These are phyloP conservation scores for Umbilicus rupestris DNA, from an alignment of 164 flowering plant species.

Conservation along the genomic window DNA sequence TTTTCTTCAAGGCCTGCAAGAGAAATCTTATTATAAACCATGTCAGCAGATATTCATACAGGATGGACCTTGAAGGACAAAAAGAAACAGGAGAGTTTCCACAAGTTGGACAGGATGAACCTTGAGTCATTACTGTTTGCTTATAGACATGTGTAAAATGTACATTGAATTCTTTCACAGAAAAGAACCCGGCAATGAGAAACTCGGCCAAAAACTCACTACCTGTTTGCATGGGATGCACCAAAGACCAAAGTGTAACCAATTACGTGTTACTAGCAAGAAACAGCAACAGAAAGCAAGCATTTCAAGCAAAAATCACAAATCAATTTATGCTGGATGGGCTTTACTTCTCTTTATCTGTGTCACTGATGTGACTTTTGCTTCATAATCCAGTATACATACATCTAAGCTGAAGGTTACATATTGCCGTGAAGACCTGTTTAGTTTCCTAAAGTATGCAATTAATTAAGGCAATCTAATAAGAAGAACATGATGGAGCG, in stretches of 20 bases:
- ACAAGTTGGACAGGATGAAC: background rate
- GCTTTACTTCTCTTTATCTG: too few species aligned
- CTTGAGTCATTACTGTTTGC: background rate
- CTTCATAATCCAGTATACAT: background rate
- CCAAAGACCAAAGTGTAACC: background rate
- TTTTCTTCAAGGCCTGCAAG: conserved; percentile 29
- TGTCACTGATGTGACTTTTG: background rate
- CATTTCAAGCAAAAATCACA: background rate
- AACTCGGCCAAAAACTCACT: background rate
- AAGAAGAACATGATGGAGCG: background rate
- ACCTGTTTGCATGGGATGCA: conserved; percentile 1
- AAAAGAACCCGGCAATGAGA: background rate
- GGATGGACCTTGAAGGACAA: conserved; percentile 11
- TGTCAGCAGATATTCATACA: conserved; percentile 10
- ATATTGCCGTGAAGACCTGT: too few species aligned
- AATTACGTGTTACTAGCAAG: background rate
- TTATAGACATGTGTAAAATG: background rate
- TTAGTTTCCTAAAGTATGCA: background rate
- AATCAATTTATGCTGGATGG: background rate
- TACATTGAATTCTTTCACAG: background rate
- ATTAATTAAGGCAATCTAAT: background rate
- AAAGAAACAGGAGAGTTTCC: conserved; percentile 9
- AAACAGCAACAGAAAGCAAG: background rate
- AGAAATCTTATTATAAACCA: conserved; percentile 11
- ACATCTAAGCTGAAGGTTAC: background rate